Base-by-base conservation (phyloP, 371 early-diverging fungal species). In the Thermomucor indicae-seudaticae region DNA sequence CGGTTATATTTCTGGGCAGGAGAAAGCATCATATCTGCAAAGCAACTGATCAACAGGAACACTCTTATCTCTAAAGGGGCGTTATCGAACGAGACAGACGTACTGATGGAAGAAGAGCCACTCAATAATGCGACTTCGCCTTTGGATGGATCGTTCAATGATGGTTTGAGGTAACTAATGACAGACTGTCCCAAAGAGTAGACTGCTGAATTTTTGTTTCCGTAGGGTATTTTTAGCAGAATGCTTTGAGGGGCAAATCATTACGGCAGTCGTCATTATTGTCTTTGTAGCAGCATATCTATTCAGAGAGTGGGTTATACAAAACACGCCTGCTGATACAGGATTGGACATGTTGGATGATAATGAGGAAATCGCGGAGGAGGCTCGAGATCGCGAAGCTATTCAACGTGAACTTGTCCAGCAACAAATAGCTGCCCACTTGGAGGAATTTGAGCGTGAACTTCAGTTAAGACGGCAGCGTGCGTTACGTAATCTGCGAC, bases 211-310 rank as follows among this genome's bases (percentile, higher is more conserved):
- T 42, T 24, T 42, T 46, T 4, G 28, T 20, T 48, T 34, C 7
- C 22, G 11, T 58, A 87, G 89, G 42, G 62, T 70, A 25, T 85
- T 93, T 53, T 61, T 87, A 11, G 57, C 84, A 24, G 93, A 93
- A 62, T 89, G 91, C 35, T 83, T 93, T 47, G 92, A 96, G 55
- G 96, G 96, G 0, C 88, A 90, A 43, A 79, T 91, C 27, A 86
- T 94, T 38, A 86, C 90, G 2, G 75, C 84, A 27, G 56, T 85
- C 23, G 84, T 88, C 0, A 75, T 96, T 4, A 66, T 92, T 7
- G 67, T 86, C 6, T 92, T 90, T 55, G 78, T 92, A 10, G 83
- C 84, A 1, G 73, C 88, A 4, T 86, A 92, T 55, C 71, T 89
- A 28, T 65, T 94, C 31, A 85, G 90, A 22, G 96, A 96, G 65